Evolutionary conservation across 2,329 filamentous ascomycete species (phyloP).

Genomic region (Fusarium albidum): DNA sequence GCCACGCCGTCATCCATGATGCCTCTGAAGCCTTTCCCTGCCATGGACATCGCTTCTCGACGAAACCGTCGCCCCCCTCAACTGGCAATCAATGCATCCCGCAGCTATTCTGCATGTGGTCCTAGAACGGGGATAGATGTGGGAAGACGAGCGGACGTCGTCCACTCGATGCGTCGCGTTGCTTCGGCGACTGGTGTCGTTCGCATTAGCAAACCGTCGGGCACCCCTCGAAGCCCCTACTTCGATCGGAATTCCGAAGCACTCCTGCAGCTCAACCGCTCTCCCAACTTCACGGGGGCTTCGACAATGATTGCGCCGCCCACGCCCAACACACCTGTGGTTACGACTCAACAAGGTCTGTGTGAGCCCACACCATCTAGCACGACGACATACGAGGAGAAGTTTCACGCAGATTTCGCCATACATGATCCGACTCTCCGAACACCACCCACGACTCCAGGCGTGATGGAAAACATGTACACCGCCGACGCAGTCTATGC

Average conservation of each 20-base stretch:
- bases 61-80: constrained; percentile 56
- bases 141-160: constrained; percentile 53
- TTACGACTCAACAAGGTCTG: constrained; percentile 47
- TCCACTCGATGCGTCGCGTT: constrained; percentile 62
- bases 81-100: constrained; percentile 55
- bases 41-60: constrained; percentile 62
- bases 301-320: constrained; percentile 55
- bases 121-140: constrained; percentile 60
- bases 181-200: constrained; percentile 57
- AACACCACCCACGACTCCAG: constrained; percentile 63
- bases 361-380: constrained; percentile 51
- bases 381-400: constrained; percentile 42
- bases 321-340: constrained; percentile 58
- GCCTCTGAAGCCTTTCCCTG: constrained; percentile 57
- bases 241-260: constrained; percentile 57
- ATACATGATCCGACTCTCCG: constrained; percentile 56
- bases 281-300: constrained; percentile 51
- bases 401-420: constrained; percentile 42
- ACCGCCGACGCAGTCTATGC: constrained; percentile 51
- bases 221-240: constrained; percentile 47
- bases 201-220: constrained; percentile 44
- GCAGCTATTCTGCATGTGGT: constrained; percentile 52
- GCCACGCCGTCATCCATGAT: constrained; percentile 24
- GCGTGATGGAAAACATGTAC: constrained; percentile 53
- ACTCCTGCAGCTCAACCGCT: constrained; percentile 53